Base-by-base conservation (phyloP, 2,329 filamentous ascomycete species). In the Fusarium pininemorale region DNA sequence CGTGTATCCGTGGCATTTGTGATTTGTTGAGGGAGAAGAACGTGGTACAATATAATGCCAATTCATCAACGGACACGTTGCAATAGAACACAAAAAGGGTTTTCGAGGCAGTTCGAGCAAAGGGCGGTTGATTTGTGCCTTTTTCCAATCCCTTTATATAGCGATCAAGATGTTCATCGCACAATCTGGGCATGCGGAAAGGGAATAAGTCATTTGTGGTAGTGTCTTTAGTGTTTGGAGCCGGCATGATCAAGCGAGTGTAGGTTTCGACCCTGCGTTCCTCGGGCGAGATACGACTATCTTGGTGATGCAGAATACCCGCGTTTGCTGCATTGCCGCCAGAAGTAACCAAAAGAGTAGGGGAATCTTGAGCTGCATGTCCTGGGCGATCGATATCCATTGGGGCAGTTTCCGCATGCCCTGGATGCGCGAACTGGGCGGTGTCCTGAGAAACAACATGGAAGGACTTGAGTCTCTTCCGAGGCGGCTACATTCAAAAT, bases 101-200 rank as follows among this genome's bases (percentile, higher is more conserved):
- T 26, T 26, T 28, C n/a, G 14, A 18, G 12, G n/a, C 28, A 28
- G 30, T 24, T 20, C 20, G 55, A 7, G 30, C 30, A 24, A 58
- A 48, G 18, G 8, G 1, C 12, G n/a, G 18, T 8, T 35, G n/a
- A 6, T 22, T n/a, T 6, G 35, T 28, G 4, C 6, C 18, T 8
- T 35, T 24, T 35, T 53, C 30, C n/a, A 35, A 15, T 11, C 16
- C n/a, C 4, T 20, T 24, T 11, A 35, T 13, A 53, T 53, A 35
- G 13, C 9, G 11, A 12, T 7, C 6, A 24, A 32, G 18, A 14
- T 16, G 2, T 1, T 6, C 12, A 24, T 15, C 10, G 12, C 6
- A 14, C 4, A 24, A 20, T 5, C 9, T 24, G 6, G 54, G 26
- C 28, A 56, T 32, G 28, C 12, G 18, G 39, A 8, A 47, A 14